Conservation (phyloP, 106 monocot species). For the Dioscorea alata region DNA sequence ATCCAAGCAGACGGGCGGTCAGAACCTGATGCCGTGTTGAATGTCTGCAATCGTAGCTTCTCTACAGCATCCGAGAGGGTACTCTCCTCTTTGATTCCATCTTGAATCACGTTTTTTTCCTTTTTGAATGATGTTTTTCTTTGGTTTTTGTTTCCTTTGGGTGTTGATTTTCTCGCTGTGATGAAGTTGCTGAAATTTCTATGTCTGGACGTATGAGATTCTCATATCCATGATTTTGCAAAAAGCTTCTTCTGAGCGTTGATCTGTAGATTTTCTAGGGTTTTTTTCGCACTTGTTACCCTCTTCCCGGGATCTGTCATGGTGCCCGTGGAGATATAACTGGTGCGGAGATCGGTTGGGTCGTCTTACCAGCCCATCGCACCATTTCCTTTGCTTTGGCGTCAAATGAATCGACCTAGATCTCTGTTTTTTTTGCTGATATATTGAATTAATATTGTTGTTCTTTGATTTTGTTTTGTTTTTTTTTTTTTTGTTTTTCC, state of each 20-base stretch:
- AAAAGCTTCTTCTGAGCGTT: conserved; percentile 24
- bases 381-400: conserved; percentile 24
- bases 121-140: too few relatives aligned
- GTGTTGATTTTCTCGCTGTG: background rate
- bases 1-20: conserved; percentile 51
- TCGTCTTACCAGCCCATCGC: conserved; percentile 48
- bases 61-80: conserved; percentile 24
- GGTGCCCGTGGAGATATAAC: conserved; percentile 19
- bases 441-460: too few relatives aligned
- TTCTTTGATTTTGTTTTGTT: background rate
- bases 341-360: conserved; percentile 19
- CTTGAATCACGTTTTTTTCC: too few relatives aligned
- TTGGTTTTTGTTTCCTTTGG: background rate
- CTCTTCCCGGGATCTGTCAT: conserved; percentile 4
- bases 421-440: background rate
- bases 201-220: conserved; percentile 50
- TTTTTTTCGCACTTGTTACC: conserved; percentile 8
- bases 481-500: background rate
- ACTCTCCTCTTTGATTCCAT: background rate
- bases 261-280: background rate
- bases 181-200: conserved; percentile 19
- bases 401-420: conserved; percentile 33
- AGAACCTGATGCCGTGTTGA: conserved; percentile 60
- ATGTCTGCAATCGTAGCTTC: conserved; percentile 28
- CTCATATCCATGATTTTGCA: conserved; percentile 18